A percentile compares a stretch with the other conserved stretches of the same genome.
These are phyloP conservation scores for Saccharomycopsis sp. DNA, from an alignment of 805 yeast genomes.

Conservation along the genomic window DNA sequence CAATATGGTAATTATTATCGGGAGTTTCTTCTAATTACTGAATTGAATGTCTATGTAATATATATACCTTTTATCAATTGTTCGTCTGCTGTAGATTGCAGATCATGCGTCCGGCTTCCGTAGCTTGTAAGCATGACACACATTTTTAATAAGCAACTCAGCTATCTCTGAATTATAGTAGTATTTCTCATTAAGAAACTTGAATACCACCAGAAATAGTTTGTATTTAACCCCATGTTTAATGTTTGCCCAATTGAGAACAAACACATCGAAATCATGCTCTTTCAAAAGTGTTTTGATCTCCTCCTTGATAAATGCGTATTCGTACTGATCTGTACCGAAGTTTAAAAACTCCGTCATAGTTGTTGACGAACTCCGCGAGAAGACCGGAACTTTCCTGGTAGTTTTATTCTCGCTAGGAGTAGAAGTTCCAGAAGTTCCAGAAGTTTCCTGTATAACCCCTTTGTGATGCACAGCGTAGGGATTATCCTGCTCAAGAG, in stretches of 20 bases:
- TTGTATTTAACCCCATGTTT: background rate
- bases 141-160: background rate
- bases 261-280: background rate
- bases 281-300: background rate
- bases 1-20: too few species aligned
- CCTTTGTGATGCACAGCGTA: background rate
- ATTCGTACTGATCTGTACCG: background rate
- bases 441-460: background rate
- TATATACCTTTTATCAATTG: too few species aligned
- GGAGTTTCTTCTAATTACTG: too few species aligned
- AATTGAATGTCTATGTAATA: background rate
- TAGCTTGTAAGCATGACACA: background rate
- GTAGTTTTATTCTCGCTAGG: background rate
- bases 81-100: too few species aligned
- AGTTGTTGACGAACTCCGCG: background rate
- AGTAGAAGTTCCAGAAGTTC: background rate
- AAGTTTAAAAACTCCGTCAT: constrained; percentile 1
- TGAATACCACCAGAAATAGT: background rate
- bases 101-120: background rate
- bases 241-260: background rate
- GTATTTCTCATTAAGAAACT: background rate
- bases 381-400: background rate
- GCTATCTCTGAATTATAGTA: background rate
- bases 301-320: background rate
- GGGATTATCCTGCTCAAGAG: background rate